Base-by-base conservation (phyloP, 2,329 filamentous ascomycete genomes). In the Claviceps arundinis region DNA sequence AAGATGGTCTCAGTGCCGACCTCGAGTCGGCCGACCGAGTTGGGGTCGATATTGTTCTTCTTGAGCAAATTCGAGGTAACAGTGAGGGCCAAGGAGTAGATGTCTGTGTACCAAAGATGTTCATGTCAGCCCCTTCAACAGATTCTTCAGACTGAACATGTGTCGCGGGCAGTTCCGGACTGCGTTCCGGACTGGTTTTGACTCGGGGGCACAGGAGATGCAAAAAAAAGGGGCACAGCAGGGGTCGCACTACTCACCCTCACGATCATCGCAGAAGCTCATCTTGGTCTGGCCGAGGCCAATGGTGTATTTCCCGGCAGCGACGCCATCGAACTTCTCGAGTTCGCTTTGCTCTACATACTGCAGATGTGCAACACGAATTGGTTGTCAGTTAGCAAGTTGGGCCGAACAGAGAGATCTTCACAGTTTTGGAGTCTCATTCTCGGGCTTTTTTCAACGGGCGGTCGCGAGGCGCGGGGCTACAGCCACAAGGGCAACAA, bases 231-330 rank as follows among this genome's bases (percentile, higher is more conserved):
- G 34, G 43, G 30, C 45, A 47, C 30, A 22, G 24, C 17, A 50
- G 43, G 53, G 53, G 51, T 52, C 51, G 51, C 46, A 54, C 48
- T 58, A 69, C 74, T 69, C 68, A 89, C 87, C 87, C 75, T 93
- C 87, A 65, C 86, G 82, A 66, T 93, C 87, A 71, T 93, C 87
- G 69, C 87, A 91, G 73, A 93, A 93, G 76, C 82, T 84, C 87
- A 93, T 93, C 74, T 87, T 89, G 66, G 85, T 91, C 78, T 93
- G 87, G 63, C 87, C 87, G 53, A 93, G 84, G 69, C 87, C 87
- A 72, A 93, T 91, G 64, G 87, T 93, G 77, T 93, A 93, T 74
- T 93, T 93, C 60, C 87, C 87, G 53, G 81, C 69, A 67, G 79
- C 79, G 63, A 88, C 86, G 68, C 86, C 87, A 80, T 93, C 87